phyloP scores from a whole-genome alignment of 257 asterid genomes.

The Solanum etuberosum region DNA sequence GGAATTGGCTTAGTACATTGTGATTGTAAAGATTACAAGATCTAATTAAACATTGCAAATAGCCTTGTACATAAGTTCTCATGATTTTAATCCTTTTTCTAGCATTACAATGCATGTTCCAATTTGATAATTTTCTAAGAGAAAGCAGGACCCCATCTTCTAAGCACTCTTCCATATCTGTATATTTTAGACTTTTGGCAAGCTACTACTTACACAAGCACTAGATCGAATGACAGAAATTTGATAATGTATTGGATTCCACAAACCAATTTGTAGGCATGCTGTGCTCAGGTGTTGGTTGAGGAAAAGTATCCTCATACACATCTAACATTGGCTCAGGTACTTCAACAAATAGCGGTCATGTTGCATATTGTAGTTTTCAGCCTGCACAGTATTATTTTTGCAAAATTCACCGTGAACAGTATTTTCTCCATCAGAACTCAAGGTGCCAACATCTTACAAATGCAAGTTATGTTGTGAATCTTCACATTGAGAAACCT shows the following conservation, averaged over 20 bases:
- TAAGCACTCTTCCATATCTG: neutral
- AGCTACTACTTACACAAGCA: neutral
- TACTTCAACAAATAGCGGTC: slow-evolving; percentile 38
- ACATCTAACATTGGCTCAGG: slow-evolving; percentile 8
- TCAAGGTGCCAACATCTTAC: neutral
- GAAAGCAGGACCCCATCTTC: neutral
- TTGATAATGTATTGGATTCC: slow-evolving; percentile 4
- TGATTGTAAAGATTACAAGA: neutral
- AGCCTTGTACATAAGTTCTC: neutral
- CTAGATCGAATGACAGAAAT: slow-evolving; percentile 12
- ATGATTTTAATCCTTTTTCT: neutral
- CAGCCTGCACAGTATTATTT: slow-evolving; percentile 11
- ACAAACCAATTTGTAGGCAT: neutral
- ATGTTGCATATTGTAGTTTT: slow-evolving; percentile 10
- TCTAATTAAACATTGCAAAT: neutral
- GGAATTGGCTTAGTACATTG: neutral
- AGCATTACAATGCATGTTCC: neutral
- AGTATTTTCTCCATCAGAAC: slow-evolving; percentile 11
- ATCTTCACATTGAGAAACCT: slow-evolving; percentile 14
- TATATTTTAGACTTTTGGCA: slow-evolving; percentile 7
- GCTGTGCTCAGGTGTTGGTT: slow-evolving; percentile 4
- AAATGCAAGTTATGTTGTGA: neutral
- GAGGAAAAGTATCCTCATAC: neutral
- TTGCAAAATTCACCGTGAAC: slow-evolving; percentile 13
- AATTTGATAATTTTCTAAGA: neutral